Evolutionary conservation across 257 asterid genomes (phyloP).

Genomic region (Primulina huaijiensis): DNA sequence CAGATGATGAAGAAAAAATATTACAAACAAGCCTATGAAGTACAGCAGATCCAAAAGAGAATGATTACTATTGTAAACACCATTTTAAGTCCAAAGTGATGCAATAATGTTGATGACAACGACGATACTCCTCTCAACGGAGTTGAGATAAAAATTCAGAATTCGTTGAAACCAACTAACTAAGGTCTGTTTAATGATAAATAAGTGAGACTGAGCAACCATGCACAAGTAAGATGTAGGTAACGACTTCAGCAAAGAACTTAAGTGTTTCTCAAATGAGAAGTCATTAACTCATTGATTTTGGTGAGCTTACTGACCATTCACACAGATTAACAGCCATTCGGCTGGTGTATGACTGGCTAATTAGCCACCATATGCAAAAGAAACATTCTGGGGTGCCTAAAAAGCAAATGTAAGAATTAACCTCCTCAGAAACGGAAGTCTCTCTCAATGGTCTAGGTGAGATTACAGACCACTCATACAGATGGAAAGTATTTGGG

Average conservation of each 20-base stretch:
- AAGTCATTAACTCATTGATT: conserved; percentile 34
- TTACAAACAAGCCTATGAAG: conserved; percentile 5
- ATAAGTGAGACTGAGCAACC: background rate
- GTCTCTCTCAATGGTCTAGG: conserved; percentile 29
- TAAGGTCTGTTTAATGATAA: background rate
- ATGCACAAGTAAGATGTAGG: conserved; percentile 24
- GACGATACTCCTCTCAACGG: conserved; percentile 2
- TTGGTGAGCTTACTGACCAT: conserved; percentile 52
- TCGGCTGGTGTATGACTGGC: conserved; percentile 44
- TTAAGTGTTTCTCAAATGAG: conserved; percentile 25
- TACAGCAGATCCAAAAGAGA: background rate
- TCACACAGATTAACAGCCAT: conserved; percentile 42
- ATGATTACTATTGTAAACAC: conserved; percentile 60
- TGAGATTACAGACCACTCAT: conserved; percentile 54
- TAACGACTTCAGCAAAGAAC: conserved; percentile 26
- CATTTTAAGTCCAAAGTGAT: conserved; percentile 1
- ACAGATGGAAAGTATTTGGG: conserved; percentile 18
- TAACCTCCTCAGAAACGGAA: conserved; percentile 24
- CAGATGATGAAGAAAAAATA: conserved; percentile 2
- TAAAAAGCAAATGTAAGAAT: conserved; percentile 23
- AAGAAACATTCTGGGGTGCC: background rate
- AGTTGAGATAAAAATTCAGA: background rate
- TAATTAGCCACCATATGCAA: conserved; percentile 44
- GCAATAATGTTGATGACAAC: background rate
- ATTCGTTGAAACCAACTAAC: background rate